These are phyloP conservation scores for Aspergillus transmontanensis DNA, from an alignment of 2,329 filamentous ascomycete genomes.

Conservation along the genomic window DNA sequence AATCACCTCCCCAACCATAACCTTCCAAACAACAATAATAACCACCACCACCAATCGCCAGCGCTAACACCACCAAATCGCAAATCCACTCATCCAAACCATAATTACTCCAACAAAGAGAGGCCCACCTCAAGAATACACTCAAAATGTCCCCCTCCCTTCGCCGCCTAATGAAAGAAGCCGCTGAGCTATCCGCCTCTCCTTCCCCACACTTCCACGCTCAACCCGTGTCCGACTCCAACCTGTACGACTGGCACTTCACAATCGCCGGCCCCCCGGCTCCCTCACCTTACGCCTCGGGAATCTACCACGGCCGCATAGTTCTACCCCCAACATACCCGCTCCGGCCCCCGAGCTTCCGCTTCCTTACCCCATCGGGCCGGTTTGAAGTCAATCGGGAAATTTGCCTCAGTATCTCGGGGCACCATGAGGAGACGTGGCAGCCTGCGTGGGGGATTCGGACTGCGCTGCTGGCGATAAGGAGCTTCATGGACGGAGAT, in stretches of 20 bases:
- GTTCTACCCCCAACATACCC: constrained; percentile 87
- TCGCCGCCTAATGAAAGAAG: constrained; percentile 69
- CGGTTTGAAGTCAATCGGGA: constrained; percentile 96
- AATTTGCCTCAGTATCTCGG: constrained; percentile 91
- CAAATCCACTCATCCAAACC: neutral
- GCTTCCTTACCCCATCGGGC: constrained; percentile 88
- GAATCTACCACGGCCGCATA: constrained; percentile 95
- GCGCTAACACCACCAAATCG: neutral
- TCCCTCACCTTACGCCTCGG: constrained; percentile 73
- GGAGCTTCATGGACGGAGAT: constrained; percentile 92
- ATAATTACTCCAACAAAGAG: constrained; percentile 1
- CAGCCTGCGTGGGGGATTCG: constrained; percentile 97
- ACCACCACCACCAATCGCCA: neutral
- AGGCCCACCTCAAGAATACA: constrained; percentile 7
- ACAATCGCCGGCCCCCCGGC: constrained; percentile 86
- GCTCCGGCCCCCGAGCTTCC: constrained; percentile 89
- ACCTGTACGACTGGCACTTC: constrained; percentile 99
- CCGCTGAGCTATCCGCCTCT: constrained; percentile 76
- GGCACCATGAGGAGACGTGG: constrained; percentile 98
- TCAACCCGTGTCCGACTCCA: constrained; percentile 74
- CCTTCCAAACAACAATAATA: neutral
- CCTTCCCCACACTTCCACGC: constrained; percentile 87
- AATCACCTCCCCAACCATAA: neutral
- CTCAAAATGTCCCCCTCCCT: constrained; percentile 37
- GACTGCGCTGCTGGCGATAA: constrained; percentile 77